Evolutionary conservation across 768 basidiomycete species (phyloP).

Genomic region (Serendipita sp.): DNA sequence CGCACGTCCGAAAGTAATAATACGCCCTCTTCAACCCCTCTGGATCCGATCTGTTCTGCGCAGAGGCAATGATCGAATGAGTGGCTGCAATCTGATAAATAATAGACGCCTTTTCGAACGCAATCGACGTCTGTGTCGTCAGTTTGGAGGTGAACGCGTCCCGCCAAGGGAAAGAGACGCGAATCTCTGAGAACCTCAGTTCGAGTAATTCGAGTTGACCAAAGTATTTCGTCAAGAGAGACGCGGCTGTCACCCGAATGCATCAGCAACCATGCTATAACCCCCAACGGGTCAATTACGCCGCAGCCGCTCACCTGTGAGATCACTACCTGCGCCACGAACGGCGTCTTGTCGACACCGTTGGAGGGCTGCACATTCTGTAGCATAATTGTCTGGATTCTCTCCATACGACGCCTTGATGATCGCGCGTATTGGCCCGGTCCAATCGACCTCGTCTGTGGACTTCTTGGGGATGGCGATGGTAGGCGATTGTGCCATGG

Average conservation of each 20-base stretch:
- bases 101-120: slow-evolving; percentile 94
- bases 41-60: slow-evolving; percentile 72
- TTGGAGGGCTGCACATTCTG: slow-evolving; percentile 73
- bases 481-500: slow-evolving; percentile 52
- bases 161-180: slow-evolving; percentile 90
- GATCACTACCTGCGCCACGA: slow-evolving; percentile 86
- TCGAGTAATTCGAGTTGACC: slow-evolving; percentile 96
- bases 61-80: slow-evolving; percentile 77
- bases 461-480: slow-evolving; percentile 84
- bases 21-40: slow-evolving; percentile 90
- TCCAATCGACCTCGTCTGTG: slow-evolving; percentile 97
- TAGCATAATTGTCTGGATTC: slow-evolving; percentile 70
- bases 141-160: slow-evolving; percentile 93
- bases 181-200: slow-evolving; percentile 88
- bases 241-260: slow-evolving; percentile 17
- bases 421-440: slow-evolving; percentile 64
- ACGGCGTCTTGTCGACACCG: slow-evolving; percentile 93
- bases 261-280: too few species aligned
- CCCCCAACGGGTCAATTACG: background rate
- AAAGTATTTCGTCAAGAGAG: slow-evolving; percentile 97
- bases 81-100: slow-evolving; percentile 93
- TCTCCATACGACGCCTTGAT: slow-evolving; percentile 91
- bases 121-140: slow-evolving; percentile 89
- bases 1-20: slow-evolving; percentile 74
- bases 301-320: slow-evolving; percentile 46